Evolutionary conservation across 257 asterid genomes (phyloP).

Genomic region (Paraleonurus japonicus): DNA sequence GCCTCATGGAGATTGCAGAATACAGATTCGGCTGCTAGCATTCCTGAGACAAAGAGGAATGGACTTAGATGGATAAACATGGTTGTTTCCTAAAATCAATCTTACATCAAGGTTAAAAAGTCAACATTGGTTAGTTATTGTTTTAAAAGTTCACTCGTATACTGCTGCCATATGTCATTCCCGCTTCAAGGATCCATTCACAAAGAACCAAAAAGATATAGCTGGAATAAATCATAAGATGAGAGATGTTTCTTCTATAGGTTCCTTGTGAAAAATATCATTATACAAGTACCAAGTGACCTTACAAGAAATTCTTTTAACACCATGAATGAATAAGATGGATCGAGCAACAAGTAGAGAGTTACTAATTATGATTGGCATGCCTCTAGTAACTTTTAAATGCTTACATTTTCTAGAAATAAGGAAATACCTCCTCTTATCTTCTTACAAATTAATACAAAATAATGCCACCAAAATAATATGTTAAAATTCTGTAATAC

Average conservation of each 20-base stretch:
- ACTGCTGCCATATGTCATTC: too few species aligned
- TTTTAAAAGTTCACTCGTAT: not conserved
- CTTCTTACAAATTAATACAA: not conserved
- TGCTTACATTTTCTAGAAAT: not conserved
- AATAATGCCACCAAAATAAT: not conserved
- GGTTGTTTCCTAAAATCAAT: constrained; percentile 18
- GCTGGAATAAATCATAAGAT: not conserved
- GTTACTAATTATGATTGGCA: not conserved
- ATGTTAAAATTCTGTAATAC: not conserved
- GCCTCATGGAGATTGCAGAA: constrained; percentile 59
- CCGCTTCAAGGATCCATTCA: not conserved
- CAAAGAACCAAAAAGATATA: not conserved
- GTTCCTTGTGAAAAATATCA: not conserved
- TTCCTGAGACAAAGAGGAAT: constrained; percentile 48
- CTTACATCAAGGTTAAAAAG: not conserved
- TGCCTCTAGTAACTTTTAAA: not conserved
- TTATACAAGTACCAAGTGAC: not conserved
- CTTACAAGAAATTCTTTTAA: not conserved
- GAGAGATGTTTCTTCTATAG: not conserved
- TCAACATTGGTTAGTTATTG: not conserved
- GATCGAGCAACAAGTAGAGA: not conserved
- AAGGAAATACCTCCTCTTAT: not conserved
- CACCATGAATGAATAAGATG: not conserved
- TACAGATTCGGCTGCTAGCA: constrained; percentile 93
- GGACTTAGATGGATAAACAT: not conserved